A percentile compares a stretch with the other conserved stretches of the same genome.
Evolutionary conservation across 2,329 filamentous ascomycete genomes (phyloP).

Genomic region (Paracamarosporium sp.): DNA sequence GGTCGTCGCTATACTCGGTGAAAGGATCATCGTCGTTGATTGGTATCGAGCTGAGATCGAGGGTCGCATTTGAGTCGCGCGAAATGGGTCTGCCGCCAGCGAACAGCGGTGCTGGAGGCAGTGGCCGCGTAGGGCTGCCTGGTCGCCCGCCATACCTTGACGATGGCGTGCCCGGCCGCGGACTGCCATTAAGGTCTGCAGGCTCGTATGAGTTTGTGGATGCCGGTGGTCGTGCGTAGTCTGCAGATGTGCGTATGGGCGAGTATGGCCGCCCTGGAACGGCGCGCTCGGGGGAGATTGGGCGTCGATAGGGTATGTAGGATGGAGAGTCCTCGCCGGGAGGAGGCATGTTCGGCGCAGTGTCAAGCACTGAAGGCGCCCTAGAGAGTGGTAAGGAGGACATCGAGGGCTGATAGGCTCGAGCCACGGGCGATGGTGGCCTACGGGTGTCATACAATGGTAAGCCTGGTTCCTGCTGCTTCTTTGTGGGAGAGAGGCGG

Average conservation of each 20-base stretch:
- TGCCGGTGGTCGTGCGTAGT: conserved; percentile 75
- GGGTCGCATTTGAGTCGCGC: conserved; percentile 51
- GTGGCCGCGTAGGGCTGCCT: conserved; percentile 82
- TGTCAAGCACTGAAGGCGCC: conserved; percentile 59
- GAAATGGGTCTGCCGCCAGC: conserved; percentile 60
- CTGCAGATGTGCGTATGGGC: conserved; percentile 60
- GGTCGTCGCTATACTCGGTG: conserved; percentile 65
- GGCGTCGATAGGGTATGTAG: conserved; percentile 64
- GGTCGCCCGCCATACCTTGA: conserved; percentile 85
- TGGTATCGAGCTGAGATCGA: conserved; percentile 74
- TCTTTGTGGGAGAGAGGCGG: conserved; percentile 26
- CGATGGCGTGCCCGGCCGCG: conserved; percentile 87
- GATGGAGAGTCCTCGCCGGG: conserved; percentile 67
- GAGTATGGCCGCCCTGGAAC: conserved; percentile 56
- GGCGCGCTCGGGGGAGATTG: conserved; percentile 59
- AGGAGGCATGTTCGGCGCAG: conserved; percentile 59
- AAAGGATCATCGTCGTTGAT: conserved; percentile 74
- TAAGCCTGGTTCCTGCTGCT: conserved; percentile 42
- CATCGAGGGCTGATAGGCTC: conserved; percentile 58
- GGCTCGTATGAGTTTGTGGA: conserved; percentile 81
- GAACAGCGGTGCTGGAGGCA: conserved; percentile 89
- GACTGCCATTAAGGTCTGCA: conserved; percentile 85
- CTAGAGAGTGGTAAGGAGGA: conserved; percentile 54
- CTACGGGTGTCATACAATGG: conserved; percentile 46
- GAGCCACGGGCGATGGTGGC: conserved; percentile 49